Evolutionary conservation across 2,329 filamentous ascomycete genomes (phyloP).

Genomic region (Scorias spongiosa): DNA sequence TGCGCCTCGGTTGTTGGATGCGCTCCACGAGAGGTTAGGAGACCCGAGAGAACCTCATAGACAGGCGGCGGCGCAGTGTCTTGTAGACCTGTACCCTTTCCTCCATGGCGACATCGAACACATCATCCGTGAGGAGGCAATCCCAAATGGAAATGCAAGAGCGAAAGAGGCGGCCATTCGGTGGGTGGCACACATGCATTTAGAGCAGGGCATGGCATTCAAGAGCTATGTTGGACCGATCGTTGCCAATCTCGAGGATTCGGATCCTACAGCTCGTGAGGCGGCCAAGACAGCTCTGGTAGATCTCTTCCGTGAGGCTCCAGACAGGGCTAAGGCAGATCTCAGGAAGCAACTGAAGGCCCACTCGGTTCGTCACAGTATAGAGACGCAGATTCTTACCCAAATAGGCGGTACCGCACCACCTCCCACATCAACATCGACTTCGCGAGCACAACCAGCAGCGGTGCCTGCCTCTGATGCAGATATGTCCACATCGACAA

Average conservation of each 20-base stretch:
- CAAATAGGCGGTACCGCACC: conserved; percentile 44
- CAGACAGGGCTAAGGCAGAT: conserved; percentile 72
- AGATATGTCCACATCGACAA: conserved; percentile 27
- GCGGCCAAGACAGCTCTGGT: conserved; percentile 70
- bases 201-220: conserved; percentile 65
- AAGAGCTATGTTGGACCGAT: conserved; percentile 67
- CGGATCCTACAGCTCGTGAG: conserved; percentile 75
- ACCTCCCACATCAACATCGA: conserved; percentile 12
- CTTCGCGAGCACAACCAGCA: neutral
- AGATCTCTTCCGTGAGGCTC: conserved; percentile 70
- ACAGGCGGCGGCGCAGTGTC: conserved; percentile 54
- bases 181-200: conserved; percentile 79
- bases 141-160: conserved; percentile 65
- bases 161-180: conserved; percentile 74
- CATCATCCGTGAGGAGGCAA: conserved; percentile 60
- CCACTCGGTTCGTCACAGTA: conserved; percentile 74
- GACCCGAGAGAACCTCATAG: conserved; percentile 80
- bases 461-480: conserved; percentile 7
- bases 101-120: conserved; percentile 62
- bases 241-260: conserved; percentile 79
- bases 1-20: conserved; percentile 52
- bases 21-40: conserved; percentile 71
- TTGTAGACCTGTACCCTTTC: conserved; percentile 61
- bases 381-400: conserved; percentile 65
- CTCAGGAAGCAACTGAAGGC: conserved; percentile 73